Conservation (phyloP, 306 rosid species). For the Vigna reflexopilosa region DNA sequence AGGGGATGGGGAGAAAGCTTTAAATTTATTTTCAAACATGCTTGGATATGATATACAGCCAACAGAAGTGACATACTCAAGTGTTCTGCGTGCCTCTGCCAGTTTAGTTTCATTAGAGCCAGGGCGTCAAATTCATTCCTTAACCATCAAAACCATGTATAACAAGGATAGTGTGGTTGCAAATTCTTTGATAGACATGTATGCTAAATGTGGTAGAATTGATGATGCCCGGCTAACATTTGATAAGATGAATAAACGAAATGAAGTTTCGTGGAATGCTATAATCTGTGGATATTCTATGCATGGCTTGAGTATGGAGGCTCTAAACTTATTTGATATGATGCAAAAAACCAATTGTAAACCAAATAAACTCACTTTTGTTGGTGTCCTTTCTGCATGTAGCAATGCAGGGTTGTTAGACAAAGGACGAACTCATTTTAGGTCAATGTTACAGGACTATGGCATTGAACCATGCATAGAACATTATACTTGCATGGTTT, state of each 20-base stretch:
- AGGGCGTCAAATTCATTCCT: conserved; percentile 47
- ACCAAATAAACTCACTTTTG: conserved; percentile 47
- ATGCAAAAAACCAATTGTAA: conserved; percentile 40
- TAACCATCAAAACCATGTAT: conserved; percentile 42
- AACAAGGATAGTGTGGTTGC: conserved; percentile 47
- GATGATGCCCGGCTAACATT: conserved; percentile 44
- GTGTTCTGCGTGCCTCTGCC: conserved; percentile 47
- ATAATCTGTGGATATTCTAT: conserved; percentile 50
- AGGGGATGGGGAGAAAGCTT: conserved; percentile 49
- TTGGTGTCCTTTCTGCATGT: conserved; percentile 51
- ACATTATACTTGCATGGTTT: conserved; percentile 52
- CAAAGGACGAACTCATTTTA: conserved; percentile 43
- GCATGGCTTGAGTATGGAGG: conserved; percentile 46
- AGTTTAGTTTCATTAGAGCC: conserved; percentile 46
- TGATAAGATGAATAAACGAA: conserved; percentile 42
- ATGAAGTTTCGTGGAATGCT: conserved; percentile 51
- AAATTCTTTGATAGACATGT: conserved; percentile 50
- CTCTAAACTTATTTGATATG: conserved; percentile 48
- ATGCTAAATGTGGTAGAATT: conserved; percentile 49
- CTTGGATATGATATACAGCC: conserved; percentile 36
- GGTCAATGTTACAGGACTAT: conserved; percentile 45
- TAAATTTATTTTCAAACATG: conserved; percentile 44
- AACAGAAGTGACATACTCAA: conserved; percentile 51
- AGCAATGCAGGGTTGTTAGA: conserved; percentile 51
- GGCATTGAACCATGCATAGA: conserved; percentile 46